These are phyloP conservation scores for Tolypocladium nubicola DNA, from an alignment of 2,329 filamentous ascomycete genomes.

Conservation along the genomic window DNA sequence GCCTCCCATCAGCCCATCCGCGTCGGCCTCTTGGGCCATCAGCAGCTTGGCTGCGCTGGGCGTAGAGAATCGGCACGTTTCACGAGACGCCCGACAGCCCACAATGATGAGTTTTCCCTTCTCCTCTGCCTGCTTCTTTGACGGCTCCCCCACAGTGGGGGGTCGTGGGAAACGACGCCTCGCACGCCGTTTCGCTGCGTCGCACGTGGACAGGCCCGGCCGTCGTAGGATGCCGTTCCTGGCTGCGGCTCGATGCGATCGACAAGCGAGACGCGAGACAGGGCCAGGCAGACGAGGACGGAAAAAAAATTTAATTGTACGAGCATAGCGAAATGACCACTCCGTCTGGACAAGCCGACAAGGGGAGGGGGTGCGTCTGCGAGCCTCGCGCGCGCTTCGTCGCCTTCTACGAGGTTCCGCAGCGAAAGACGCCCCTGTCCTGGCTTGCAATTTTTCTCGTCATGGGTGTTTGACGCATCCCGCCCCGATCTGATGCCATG, in stretches of 20 bases:
- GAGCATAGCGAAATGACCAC: neutral
- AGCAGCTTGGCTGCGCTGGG: neutral
- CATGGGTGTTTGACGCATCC: neutral
- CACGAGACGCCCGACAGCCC: neutral
- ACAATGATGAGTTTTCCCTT: neutral
- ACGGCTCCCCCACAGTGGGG: neutral
- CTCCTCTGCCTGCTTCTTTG: neutral
- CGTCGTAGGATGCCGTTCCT: neutral
- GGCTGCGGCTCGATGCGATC: neutral
- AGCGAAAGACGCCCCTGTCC: neutral
- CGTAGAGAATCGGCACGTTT: neutral
- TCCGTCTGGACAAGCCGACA: neutral
- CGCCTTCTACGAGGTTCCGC: neutral
- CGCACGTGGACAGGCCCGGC: neutral
- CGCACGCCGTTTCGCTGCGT: neutral
- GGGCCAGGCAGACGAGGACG: neutral
- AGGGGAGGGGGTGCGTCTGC: neutral
- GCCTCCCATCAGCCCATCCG: neutral
- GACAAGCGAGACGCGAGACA: neutral
- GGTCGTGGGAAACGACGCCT: neutral
- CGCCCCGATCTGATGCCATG: neutral
- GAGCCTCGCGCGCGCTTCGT: neutral
- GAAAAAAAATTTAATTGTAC: too few relatives aligned
- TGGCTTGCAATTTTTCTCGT: neutral
- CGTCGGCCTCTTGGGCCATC: neutral